Evolutionary conservation across 2,329 filamentous ascomycete genomes (phyloP).

Genomic region (Lizonia empirigonia): DNA sequence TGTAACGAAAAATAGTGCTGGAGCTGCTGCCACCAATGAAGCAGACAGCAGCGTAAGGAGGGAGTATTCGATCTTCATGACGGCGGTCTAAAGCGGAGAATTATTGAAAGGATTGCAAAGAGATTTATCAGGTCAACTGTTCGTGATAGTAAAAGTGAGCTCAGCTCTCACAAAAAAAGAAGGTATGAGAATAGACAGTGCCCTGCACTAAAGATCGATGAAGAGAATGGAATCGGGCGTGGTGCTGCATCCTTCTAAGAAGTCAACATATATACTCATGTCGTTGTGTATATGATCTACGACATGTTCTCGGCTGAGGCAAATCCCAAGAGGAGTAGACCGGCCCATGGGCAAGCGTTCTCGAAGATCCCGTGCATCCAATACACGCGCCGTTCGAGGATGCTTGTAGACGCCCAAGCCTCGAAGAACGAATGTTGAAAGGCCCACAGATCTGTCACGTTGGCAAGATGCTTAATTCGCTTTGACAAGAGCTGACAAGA

Average conservation of each 20-base stretch:
- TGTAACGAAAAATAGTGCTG: slow-evolving; percentile 38
- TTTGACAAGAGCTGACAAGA: slow-evolving; percentile 24
- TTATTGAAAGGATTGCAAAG: slow-evolving; percentile 23
- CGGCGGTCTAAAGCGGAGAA: slow-evolving; percentile 26
- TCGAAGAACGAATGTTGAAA: slow-evolving; percentile 22
- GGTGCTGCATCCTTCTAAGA: slow-evolving; percentile 16
- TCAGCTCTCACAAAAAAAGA: slow-evolving; percentile 43
- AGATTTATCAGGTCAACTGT: slow-evolving; percentile 30
- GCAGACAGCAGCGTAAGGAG: slow-evolving; percentile 45
- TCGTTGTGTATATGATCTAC: slow-evolving; percentile 5
- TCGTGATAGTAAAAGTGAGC: slow-evolving; percentile 33
- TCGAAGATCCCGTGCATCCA: slow-evolving; percentile 39
- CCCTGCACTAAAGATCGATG: slow-evolving; percentile 37
- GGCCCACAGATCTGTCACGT: slow-evolving; percentile 39
- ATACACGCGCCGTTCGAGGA: slow-evolving; percentile 44
- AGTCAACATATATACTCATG: slow-evolving; percentile 31
- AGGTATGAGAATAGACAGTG: slow-evolving; percentile 35
- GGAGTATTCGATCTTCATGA: slow-evolving; percentile 43
- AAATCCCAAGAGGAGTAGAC: slow-evolving; percentile 19
- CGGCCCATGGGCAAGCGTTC: slow-evolving; percentile 24
- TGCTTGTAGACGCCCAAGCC: slow-evolving; percentile 32
- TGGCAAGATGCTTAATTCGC: slow-evolving; percentile 26
- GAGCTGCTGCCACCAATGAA: slow-evolving; percentile 41
- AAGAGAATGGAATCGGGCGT: slow-evolving; percentile 26
- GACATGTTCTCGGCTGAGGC: slow-evolving; percentile 18